Base-by-base conservation (phyloP, 306 rosid species). In the Psophocarpus tetragonolobus region DNA sequence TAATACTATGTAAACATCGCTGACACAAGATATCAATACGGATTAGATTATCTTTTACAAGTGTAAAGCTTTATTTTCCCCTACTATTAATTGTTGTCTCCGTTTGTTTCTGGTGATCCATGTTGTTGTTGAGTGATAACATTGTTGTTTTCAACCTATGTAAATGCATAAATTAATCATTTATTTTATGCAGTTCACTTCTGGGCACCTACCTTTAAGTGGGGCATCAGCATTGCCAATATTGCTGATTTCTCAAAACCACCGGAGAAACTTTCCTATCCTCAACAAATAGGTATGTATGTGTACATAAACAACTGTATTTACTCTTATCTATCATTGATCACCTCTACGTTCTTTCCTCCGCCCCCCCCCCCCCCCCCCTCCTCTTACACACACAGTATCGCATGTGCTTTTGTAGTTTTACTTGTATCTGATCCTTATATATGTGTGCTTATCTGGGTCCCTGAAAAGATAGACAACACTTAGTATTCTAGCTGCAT, bases 161-260 rank as follows among this genome's bases (percentile, higher is more conserved):
- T 54, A 5, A 5, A 35, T 75, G 53, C 87, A 20, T 72, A 73
- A 62, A 36, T 71, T 13, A 57, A 70, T 41, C 27, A 32, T 6
- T 84, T 58, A 53, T 30, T 44, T 56, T 63, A 61, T 82, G 82
- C 91, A 95, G 97, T 95, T 92, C 97, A 91, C 81, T 95, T 95
- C 68, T 92, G 99, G 99, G 97, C 99, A 72, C 99, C 97, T 7
- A 92, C 99, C n/a, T 91, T 95, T 77, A 95, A 95, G 82, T 95
- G 97, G 99, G 93, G 99, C 29, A 91, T 95, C 87, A 95, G 97
- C 84, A 90, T 95, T 54, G 99, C 99, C 68, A 95, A 95, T 54
- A 23, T 92, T 86, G 97, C 92, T 27, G 99, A 95, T 88, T 92
- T 95, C 72, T 12, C 97, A 2, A 95, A 91, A 77, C 97, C 99